Base-by-base conservation (phyloP, 176 grass and related monocot genomes). In the Paspalum vaginatum region DNA sequence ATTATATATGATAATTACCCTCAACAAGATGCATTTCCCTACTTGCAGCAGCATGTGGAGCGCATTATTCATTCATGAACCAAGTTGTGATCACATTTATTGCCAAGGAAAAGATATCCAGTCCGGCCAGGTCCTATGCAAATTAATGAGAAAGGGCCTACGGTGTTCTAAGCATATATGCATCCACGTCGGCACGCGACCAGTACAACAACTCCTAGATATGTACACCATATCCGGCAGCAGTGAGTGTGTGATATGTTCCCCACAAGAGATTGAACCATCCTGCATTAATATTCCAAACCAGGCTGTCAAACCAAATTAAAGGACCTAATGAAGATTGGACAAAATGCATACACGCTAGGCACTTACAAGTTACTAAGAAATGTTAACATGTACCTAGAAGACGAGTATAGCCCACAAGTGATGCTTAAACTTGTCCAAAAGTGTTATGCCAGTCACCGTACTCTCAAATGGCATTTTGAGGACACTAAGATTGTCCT, bases 41-140 rank as follows among this genome's bases (percentile, higher is more conserved):
- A 51, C 8, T 71, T 51, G 50, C 51, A 53, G 17, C 17, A 55
- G 9, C 11, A 14, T n/a, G 26, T 70, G 44, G 41, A 59, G 53
- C 12, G 24, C 13, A 59, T 17, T 59, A 20, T 75, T 75, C 38
- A 59, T 15, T 57, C 7, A 21, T 14, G 72, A 56, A 44, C 52
- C 54, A 24, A 59, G 44, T 24, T 39, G 70, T 4, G 18, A 75
- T 44, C 53, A 1, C 38, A 75, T 57, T 75, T 43, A 58, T 44
- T 57, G 37, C 10, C 37, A 39, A 7, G 17, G 49, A 55, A 54
- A 37, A 39, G 50, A 54, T 3, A 40, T 14, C 32, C 27, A n/a
- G 49, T n/a, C 70, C 4, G 70, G 47, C 48, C 16, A 73, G 70
- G 70, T 73, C 46, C 15, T 52, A 20, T 52, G 69, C 69, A 52